Conservation (phyloP, 2,329 filamentous ascomycete species). For the Hirsutella thompsonii region DNA sequence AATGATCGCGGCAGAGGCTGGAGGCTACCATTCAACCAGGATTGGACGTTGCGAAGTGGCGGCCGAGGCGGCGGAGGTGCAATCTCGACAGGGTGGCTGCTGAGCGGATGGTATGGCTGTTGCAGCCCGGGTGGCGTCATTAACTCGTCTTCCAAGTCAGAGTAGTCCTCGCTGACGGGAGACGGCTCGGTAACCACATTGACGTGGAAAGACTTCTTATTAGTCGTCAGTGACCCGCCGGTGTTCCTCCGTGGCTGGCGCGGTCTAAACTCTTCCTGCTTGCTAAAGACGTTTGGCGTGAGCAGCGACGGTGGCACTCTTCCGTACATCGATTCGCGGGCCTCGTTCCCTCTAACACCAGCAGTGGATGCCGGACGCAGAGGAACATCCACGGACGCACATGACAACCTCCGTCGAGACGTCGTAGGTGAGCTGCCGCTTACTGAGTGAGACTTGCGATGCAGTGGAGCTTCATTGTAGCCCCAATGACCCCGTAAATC, state of each 20-base stretch:
- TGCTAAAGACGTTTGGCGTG: not conserved
- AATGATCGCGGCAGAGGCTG: conserved; percentile 16
- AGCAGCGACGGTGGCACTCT: not conserved
- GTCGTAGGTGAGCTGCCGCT: conserved; percentile 4
- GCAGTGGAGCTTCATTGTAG: conserved; percentile 3
- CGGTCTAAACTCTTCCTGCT: not conserved
- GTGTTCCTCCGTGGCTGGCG: not conserved
- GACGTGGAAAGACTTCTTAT: not conserved
- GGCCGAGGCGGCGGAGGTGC: conserved; percentile 21
- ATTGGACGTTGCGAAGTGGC: conserved; percentile 20
- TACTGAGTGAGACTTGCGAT: conserved; percentile 12
- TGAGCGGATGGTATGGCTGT: conserved; percentile 4
- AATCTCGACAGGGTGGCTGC: conserved; percentile 13
- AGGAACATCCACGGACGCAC: conserved; percentile 10
- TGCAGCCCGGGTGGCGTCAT: conserved; percentile 1
- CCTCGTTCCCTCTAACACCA: not conserved
- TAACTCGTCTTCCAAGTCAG: conserved; percentile 4
- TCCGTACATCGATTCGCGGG: not conserved
- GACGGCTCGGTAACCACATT: conserved; percentile 1
- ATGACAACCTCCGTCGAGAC: conserved; percentile 5
- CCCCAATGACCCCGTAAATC: not conserved
- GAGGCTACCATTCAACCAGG: conserved; percentile 20
- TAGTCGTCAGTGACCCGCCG: not conserved
- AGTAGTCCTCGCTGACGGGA: conserved; percentile 3
- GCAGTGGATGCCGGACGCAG: not conserved